phyloP scores from a whole-genome alignment of 352 stramenopile species.

The Phytopythium mirpurense region DNA sequence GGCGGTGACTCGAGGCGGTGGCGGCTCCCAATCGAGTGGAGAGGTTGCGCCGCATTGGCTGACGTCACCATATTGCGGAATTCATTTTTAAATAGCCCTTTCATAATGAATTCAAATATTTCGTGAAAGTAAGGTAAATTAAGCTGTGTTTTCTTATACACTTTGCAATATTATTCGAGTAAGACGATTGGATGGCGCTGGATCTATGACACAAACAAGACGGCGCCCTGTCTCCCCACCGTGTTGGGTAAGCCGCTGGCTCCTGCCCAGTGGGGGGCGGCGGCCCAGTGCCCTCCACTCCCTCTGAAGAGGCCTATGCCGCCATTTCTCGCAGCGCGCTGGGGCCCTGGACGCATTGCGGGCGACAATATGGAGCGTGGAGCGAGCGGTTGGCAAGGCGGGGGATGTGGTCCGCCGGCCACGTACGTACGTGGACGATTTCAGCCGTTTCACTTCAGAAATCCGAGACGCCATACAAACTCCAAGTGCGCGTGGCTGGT shows the following conservation, averaged over 20 bases:
- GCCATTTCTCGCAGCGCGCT: background rate
- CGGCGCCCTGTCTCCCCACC: constrained; percentile 4
- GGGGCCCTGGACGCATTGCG: background rate
- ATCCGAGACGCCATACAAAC: constrained; percentile 15
- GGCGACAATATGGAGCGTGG: background rate
- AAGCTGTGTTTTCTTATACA: constrained; percentile 1
- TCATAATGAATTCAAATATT: constrained; percentile 4
- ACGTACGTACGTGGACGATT: too few species aligned
- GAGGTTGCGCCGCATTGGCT: constrained; percentile 10
- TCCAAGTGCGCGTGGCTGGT: constrained; percentile 7
- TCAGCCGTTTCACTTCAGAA: constrained; percentile 6
- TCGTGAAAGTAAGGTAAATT: background rate
- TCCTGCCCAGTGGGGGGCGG: background rate
- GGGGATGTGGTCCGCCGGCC: too few species aligned
- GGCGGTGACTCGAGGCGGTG: background rate
- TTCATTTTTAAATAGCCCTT: constrained; percentile 5
- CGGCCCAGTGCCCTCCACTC: background rate
- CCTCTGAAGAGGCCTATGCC: background rate
- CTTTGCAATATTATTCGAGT: background rate
- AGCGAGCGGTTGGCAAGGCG: background rate
- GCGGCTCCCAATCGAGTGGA: background rate
- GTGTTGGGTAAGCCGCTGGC: constrained; percentile 7
- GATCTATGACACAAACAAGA: constrained; percentile 7
- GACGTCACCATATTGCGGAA: constrained; percentile 15
- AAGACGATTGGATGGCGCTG: constrained; percentile 3